Evolutionary conservation across 768 basidiomycete genomes (phyloP).

Genomic region (Russula brevipes): DNA sequence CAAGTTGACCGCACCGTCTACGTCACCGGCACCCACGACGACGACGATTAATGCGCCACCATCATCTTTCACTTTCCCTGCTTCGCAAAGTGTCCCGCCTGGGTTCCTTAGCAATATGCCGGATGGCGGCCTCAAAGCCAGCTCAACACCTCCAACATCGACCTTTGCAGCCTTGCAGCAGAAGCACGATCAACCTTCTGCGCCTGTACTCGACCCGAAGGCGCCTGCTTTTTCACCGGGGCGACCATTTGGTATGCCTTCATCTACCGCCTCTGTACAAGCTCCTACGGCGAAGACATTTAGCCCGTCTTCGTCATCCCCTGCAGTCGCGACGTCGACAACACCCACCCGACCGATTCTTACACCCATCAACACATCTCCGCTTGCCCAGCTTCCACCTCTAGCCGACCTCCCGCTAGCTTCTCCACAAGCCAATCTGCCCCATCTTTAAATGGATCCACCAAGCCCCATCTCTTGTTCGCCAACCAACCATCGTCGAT

Average conservation of each 20-base stretch:
- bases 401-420: background rate
- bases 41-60: background rate
- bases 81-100: slow-evolving; percentile 8
- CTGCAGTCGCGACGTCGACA: slow-evolving; percentile 6
- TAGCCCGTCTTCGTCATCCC: background rate
- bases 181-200: background rate
- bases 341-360: slow-evolving; percentile 16
- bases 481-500: slow-evolving; percentile 13
- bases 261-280: slow-evolving; percentile 21
- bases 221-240: slow-evolving; percentile 25
- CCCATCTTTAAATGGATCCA: slow-evolving; percentile 5
- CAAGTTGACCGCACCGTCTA: background rate
- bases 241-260: slow-evolving; percentile 15
- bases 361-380: slow-evolving; percentile 18
- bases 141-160: slow-evolving; percentile 15
- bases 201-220: slow-evolving; percentile 18
- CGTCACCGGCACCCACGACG: background rate
- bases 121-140: slow-evolving; percentile 3
- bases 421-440: slow-evolving; percentile 14
- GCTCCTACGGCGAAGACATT: background rate
- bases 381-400: slow-evolving; percentile 3
- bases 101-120: background rate
- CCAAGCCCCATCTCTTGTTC: slow-evolving; percentile 2
- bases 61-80: slow-evolving; percentile 1
- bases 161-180: slow-evolving; percentile 11